Base-by-base conservation (phyloP, 805 yeast genomes). In the Saccharomycopsis malanga region DNA sequence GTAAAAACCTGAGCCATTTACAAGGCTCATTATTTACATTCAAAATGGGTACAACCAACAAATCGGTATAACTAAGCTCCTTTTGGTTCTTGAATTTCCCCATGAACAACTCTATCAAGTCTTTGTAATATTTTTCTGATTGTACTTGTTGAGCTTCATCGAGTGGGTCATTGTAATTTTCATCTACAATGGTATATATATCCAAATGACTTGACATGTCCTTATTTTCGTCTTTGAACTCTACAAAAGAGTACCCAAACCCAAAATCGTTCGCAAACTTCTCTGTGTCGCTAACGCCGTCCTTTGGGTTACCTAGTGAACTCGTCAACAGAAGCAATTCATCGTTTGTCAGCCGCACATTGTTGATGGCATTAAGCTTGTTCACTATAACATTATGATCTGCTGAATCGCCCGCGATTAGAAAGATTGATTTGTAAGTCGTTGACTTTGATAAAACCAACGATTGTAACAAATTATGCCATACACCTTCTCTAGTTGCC, bases 41-140 rank as follows among this genome's bases (percentile, higher is more conserved):
- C 4, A 39, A 20, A 9, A 39, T 39, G 4, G 42, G 42, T n/a
- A 39, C 24, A n/a, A 39, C 42, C 20, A 39, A 22, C 42, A 39
- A 39, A n/a, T 39, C 24, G 17, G 7, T 14, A n/a, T n/a, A n/a
- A 27, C 30, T 27, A 7, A 12, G 30, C 12, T 27, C 12, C 30
- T 27, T 27, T 27, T 27, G 30, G 30, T 27, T 12, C 10, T 27
- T 12, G 17, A 14, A 20, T n/a, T 17, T n/a, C 4, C 24, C 15
- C 15, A 39, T n/a, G 20, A 39, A 24, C 14, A 17, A 22, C 12
- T 9, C 34, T 5, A 39, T 20, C 4, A 23, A 7, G 10, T 39
- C 17, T 20, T 20, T 6, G 17, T 39, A 39, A 9, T 27, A 7
- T 12, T 27, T 27, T 27, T 27, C 30, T 12, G 30, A 27, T n/a